phyloP scores from a whole-genome alignment of 257 asterid species.

The Pogostemon cablin region DNA sequence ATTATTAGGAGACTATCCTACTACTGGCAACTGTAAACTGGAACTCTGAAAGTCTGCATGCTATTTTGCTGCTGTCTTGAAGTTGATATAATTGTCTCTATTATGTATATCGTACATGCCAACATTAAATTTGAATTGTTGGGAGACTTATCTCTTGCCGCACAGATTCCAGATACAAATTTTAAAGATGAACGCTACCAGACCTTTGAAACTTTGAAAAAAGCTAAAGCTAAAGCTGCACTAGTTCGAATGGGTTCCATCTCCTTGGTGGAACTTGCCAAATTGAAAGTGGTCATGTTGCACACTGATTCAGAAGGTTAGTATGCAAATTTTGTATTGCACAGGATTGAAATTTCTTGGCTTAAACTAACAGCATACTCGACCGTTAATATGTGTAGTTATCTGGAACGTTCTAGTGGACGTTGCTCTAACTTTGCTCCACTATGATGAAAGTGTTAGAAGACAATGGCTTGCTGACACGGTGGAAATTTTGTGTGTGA shows the following conservation, averaged over 20 bases:
- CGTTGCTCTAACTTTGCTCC: conserved; percentile 63
- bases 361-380: conserved; percentile 26
- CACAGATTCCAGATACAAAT: conserved; percentile 56
- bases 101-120: background rate
- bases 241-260: conserved; percentile 71
- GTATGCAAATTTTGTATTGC: conserved; percentile 30
- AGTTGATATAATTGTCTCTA: too few species aligned
- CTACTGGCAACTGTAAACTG: too few species aligned
- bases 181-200: conserved; percentile 42
- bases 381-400: conserved; percentile 47
- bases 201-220: conserved; percentile 44
- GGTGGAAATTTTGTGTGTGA: conserved; percentile 70
- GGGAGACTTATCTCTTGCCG: conserved; percentile 29
- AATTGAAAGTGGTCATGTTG: conserved; percentile 61
- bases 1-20: background rate
- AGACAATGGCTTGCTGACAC: conserved; percentile 86
- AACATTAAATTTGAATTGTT: background rate
- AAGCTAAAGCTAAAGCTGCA: conserved; percentile 69
- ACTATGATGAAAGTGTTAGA: conserved; percentile 59
- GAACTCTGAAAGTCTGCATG: too few species aligned
- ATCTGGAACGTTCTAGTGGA: conserved; percentile 82
- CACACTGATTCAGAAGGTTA: conserved; percentile 67
- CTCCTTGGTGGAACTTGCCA: conserved; percentile 67
- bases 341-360: background rate
- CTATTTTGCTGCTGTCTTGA: too few species aligned